Base-by-base conservation (phyloP, 2,329 filamentous ascomycete species). In the Xylariomycetidae sp. region DNA sequence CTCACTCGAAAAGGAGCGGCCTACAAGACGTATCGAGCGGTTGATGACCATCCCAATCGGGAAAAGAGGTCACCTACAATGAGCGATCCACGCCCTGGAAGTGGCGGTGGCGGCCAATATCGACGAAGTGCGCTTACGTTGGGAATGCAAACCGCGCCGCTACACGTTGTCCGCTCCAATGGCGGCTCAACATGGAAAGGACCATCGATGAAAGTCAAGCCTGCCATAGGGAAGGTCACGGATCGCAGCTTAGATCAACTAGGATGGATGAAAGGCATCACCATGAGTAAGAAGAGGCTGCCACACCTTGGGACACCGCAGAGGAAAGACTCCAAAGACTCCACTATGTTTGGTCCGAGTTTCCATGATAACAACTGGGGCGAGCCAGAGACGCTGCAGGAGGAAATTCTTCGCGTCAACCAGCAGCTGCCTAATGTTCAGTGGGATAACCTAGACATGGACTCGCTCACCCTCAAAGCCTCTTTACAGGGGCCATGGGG, bases 11-110 rank as follows among this genome's bases (percentile, higher is more conserved):
- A 82, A 56, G 88, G 88, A 9, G 88, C 89, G 5, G 66, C 73
- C 3, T 96, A 96, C 65, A 86, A 84, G 56, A 90, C 86, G 0
- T 96, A 90, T 51, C 80, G 86, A 28, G 80, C 88, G 25, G 70
- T 84, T 14, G 81, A 84, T 34, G 75, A 77, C 36, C 66, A 64
- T 30, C 57, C 68, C 25, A 69, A 70, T 29, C 65, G 71, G 16
- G 78, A 83, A 37, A 77, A 77, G 40, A 72, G 72, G 46, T 63
- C 62, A 25, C 68, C 74, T 2, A 81, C 76, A 1, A 82, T 82
- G 70, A 81, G 72, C 40, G 76, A 78, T 41, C 66, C 72, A 27
- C 69, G 72, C 19, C 68, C 72, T 2, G 59, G 59, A 18, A 67
- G 59, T 31, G 61, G 64, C 13, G 62, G 61, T 6, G 49, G 56